Percentiles rank a stretch among this genome's conserved stretches.
These are phyloP conservation scores for Pisolithus microcarpus DNA, from an alignment of 768 basidiomycete species.

Conservation along the genomic window DNA sequence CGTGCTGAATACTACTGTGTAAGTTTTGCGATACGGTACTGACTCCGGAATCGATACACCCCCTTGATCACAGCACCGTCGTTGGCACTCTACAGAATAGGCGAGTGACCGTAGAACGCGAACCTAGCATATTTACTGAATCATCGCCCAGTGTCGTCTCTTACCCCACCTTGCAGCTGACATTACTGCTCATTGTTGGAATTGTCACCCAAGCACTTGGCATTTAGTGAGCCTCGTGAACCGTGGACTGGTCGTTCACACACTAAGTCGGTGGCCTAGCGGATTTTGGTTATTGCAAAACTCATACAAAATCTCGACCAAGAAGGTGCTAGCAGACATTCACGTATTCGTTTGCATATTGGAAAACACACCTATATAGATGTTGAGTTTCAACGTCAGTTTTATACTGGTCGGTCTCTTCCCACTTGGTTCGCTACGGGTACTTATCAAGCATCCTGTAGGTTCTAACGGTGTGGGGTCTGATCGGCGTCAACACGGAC, in stretches of 20 bases:
- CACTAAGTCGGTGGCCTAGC: slow-evolving; percentile 25
- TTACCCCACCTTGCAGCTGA: slow-evolving; percentile 68
- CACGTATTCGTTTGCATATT: not conserved
- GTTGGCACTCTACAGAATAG: not conserved
- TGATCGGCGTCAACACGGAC: slow-evolving; percentile 67
- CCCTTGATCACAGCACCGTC: not conserved
- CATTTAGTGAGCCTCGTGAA: slow-evolving; percentile 47
- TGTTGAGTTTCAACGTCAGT: slow-evolving; percentile 63
- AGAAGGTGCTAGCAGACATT: slow-evolving; percentile 29
- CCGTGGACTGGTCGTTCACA: not conserved
- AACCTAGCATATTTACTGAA: not conserved
- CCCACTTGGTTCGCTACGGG: not conserved
- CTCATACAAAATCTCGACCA: slow-evolving; percentile 54
- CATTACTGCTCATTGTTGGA: slow-evolving; percentile 59
- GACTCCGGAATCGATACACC: not conserved
- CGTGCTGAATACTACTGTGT: slow-evolving; percentile 72
- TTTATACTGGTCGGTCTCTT: slow-evolving; percentile 55
- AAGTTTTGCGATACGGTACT: slow-evolving; percentile 14
- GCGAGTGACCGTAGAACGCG: not conserved
- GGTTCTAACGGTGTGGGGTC: slow-evolving; percentile 67
- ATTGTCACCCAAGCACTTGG: slow-evolving; percentile 58
- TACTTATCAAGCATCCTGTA: slow-evolving; percentile 15
- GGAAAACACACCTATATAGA: slow-evolving; percentile 33
- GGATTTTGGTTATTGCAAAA: slow-evolving; percentile 67
- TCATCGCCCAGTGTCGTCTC: slow-evolving; percentile 45